These are phyloP conservation scores for Ceratocystis alfenasii DNA, from an alignment of 2,329 filamentous ascomycete species.

Conservation along the genomic window DNA sequence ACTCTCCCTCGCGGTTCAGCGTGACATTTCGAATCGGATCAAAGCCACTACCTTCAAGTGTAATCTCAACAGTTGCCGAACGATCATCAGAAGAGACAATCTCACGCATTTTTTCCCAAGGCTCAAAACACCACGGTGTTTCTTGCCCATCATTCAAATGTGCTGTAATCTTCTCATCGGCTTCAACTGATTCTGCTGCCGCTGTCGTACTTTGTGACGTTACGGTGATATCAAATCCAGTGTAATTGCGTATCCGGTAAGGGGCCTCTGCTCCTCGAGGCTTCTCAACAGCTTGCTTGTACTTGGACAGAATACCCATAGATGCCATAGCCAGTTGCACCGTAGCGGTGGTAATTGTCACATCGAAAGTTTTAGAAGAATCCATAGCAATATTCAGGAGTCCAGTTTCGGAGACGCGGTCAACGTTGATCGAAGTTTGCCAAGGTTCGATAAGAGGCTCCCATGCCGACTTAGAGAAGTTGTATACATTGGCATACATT, in stretches of 20 bases:
- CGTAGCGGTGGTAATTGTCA: conserved; percentile 84
- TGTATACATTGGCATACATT: conserved; percentile 93
- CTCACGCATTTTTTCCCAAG: conserved; percentile 92
- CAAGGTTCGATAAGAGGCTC: conserved; percentile 93
- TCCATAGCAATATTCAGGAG: conserved; percentile 71
- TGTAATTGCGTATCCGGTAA: conserved; percentile 89
- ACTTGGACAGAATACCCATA: conserved; percentile 73
- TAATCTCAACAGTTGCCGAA: conserved; percentile 65
- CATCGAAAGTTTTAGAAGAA: conserved; percentile 80
- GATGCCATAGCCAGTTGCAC: conserved; percentile 92
- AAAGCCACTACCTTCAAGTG: conserved; percentile 86
- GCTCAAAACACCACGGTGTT: conserved; percentile 90
- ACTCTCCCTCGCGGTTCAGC: conserved; percentile 88
- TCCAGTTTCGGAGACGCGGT: conserved; percentile 62
- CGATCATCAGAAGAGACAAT: conserved; percentile 75
- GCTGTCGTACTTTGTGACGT: conserved; percentile 47
- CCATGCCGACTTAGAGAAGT: conserved; percentile 98
- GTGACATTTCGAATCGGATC: conserved; percentile 79
- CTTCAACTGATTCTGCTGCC: not conserved
- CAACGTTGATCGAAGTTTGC: conserved; percentile 83
- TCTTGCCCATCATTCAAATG: conserved; percentile 82
- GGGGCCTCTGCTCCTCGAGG: conserved; percentile 83
- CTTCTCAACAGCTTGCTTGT: conserved; percentile 80
- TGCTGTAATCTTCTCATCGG: conserved; percentile 44
- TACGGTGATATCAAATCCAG: conserved; percentile 77